A percentile compares a stretch with the other conserved stretches of the same genome.
These are phyloP conservation scores for Boletus calvinii DNA, from an alignment of 1,284 basidiomycete species.

Conservation along the genomic window DNA sequence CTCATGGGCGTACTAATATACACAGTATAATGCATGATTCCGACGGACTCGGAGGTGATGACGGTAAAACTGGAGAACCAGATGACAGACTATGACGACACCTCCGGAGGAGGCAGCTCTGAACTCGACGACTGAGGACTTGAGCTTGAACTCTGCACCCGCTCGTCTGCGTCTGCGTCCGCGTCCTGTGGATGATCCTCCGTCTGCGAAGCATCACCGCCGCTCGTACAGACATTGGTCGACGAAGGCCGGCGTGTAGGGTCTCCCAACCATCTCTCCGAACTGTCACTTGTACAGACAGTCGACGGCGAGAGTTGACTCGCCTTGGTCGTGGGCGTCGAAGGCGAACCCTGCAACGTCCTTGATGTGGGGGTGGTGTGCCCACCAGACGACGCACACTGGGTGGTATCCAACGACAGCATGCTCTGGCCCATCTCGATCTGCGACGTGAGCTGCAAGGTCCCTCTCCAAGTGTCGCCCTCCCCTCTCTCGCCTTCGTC, in stretches of 20 bases:
- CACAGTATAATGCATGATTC: no score
- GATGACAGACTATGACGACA: not conserved
- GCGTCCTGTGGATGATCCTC: not conserved
- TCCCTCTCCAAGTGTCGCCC: constrained; percentile 1
- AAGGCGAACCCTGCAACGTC: not conserved
- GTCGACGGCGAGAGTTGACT: not conserved
- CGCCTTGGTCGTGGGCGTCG: not conserved
- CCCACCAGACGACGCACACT: not conserved
- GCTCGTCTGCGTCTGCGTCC: not conserved
- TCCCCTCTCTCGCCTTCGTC: not conserved
- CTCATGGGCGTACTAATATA: not conserved
- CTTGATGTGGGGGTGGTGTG: not conserved
- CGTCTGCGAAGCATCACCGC: not conserved
- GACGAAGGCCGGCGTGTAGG: not conserved
- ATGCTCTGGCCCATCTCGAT: constrained; percentile 6
- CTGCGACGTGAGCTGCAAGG: constrained; percentile 9
- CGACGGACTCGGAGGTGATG: not conserved
- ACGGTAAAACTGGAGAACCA: not conserved
- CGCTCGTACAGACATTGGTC: not conserved
- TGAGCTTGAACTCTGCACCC: not conserved
- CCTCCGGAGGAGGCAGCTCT: not conserved
- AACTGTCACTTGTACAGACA: not conserved
- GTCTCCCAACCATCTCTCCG: not conserved
- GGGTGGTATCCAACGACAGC: constrained; percentile 5
- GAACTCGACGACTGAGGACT: not conserved